A percentile compares a stretch with the other conserved stretches of the same genome.
Evolutionary conservation across 345 rosid genomes (phyloP).

Genomic region (Murraya koenigii): DNA sequence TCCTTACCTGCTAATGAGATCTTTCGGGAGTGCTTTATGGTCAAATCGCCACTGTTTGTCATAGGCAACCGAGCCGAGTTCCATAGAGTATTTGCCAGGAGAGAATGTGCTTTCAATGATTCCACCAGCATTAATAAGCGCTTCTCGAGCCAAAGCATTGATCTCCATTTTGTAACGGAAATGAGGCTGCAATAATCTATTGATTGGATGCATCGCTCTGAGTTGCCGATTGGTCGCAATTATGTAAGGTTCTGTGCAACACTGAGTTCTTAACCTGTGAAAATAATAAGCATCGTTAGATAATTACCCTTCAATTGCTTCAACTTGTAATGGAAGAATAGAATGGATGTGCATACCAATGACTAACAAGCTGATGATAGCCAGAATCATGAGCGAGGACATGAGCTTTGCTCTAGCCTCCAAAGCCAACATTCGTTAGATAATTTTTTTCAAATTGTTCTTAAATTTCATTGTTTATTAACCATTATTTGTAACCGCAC

Average conservation of each 20-base stretch:
- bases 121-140: conserved; percentile 53
- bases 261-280: conserved; percentile 71
- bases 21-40: conserved; percentile 47
- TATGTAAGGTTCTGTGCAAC: conserved; percentile 61
- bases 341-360: conserved; percentile 43
- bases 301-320: neutral
- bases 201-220: conserved; percentile 70
- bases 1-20: conserved; percentile 46
- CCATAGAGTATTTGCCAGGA: conserved; percentile 47
- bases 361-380: conserved; percentile 69
- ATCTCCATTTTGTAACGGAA: conserved; percentile 83
- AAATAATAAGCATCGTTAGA: neutral
- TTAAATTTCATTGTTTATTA: too few relatives aligned
- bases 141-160: conserved; percentile 67
- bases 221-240: conserved; percentile 71
- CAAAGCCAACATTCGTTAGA: conserved; percentile 66
- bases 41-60: conserved; percentile 57
- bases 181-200: conserved; percentile 62
- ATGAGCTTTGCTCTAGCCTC: conserved; percentile 73
- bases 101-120: conserved; percentile 57
- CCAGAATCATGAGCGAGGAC: conserved; percentile 65
- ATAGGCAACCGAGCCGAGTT: conserved; percentile 54
- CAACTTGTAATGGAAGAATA: neutral
- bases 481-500: too few relatives aligned
- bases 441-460: too few relatives aligned